Conservation (phyloP, 176 grass and related monocot genomes). For the Zoysia japonica region DNA sequence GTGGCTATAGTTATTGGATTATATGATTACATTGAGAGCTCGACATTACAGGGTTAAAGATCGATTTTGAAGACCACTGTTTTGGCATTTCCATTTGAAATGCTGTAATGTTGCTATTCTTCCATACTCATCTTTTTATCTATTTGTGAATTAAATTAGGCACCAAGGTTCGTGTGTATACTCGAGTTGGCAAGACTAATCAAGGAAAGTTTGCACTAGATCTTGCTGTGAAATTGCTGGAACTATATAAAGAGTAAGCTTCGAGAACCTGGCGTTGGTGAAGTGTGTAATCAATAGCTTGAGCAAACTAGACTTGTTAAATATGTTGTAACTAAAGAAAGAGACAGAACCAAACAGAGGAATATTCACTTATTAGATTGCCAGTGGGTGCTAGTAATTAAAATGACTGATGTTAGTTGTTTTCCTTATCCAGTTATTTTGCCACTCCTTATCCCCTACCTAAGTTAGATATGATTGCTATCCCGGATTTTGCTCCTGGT, state of each 20-base stretch:
- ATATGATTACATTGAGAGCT: slow-evolving; percentile 65
- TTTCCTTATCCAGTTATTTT: slow-evolving; percentile 67
- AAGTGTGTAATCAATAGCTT: background rate
- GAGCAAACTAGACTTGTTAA: background rate
- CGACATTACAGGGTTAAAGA: slow-evolving; percentile 53
- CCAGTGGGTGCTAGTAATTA: background rate
- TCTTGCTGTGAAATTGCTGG: slow-evolving; percentile 68
- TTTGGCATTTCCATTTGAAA: slow-evolving; percentile 29
- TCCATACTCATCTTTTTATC: slow-evolving; percentile 3
- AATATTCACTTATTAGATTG: slow-evolving; percentile 6
- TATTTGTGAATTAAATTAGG: slow-evolving; percentile 46
- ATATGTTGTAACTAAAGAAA: background rate
- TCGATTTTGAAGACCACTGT: slow-evolving; percentile 1
- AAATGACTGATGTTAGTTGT: slow-evolving; percentile 36
- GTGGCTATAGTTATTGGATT: slow-evolving; percentile 84
- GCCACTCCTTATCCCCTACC: slow-evolving; percentile 80
- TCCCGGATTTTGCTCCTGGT: slow-evolving; percentile 92
- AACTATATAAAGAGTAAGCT: slow-evolving; percentile 78
- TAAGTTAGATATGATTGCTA: slow-evolving; percentile 94
- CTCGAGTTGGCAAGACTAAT: slow-evolving; percentile 69
- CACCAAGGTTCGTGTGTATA: slow-evolving; percentile 73
- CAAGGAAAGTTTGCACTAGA: slow-evolving; percentile 88
- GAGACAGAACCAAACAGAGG: background rate
- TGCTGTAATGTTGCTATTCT: background rate
- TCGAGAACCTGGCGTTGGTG: background rate